Conservation (phyloP, 345 rosid species). For the Mercurialis annua region DNA sequence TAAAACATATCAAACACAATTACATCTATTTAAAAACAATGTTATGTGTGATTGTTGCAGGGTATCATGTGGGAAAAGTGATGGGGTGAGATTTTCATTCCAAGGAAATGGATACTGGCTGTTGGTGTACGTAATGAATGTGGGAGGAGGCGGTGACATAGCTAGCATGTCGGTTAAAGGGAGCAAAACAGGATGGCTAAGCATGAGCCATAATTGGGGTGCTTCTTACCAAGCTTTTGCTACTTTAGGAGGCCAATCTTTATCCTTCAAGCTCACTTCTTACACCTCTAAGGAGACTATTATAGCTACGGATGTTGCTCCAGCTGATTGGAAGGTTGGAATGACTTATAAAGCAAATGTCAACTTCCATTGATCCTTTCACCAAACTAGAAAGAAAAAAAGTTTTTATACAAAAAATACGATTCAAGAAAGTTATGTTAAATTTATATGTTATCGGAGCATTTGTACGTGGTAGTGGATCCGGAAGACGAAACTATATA, state of each 20-base stretch:
- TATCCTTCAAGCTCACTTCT: constrained; percentile 67
- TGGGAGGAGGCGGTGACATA: constrained; percentile 33
- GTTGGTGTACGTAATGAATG: constrained; percentile 25
- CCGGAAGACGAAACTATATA: too few relatives aligned
- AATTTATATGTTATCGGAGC: too few relatives aligned
- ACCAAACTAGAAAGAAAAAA: too few relatives aligned
- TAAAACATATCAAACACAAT: too few relatives aligned
- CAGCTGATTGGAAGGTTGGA: constrained; percentile 60
- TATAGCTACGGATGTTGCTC: constrained; percentile 56
- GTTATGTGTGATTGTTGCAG: not conserved
- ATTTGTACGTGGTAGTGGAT: too few relatives aligned
- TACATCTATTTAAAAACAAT: too few relatives aligned
- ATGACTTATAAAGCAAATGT: constrained; percentile 46
- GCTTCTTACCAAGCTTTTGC: constrained; percentile 92
- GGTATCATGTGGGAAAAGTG: constrained; percentile 20
- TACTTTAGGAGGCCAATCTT: constrained; percentile 59
- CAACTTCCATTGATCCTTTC: constrained; percentile 50
- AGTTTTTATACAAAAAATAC: too few relatives aligned
- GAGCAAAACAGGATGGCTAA: constrained; percentile 64
- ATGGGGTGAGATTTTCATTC: constrained; percentile 30
- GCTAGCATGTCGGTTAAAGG: constrained; percentile 30
- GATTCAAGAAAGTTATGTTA: too few relatives aligned
- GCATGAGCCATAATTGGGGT: constrained; percentile 94
- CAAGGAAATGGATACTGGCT: constrained; percentile 33
- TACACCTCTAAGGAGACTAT: constrained; percentile 60